Conservation (phyloP, 768 basidiomycete genomes). For the Lactifluus rugatus region DNA sequence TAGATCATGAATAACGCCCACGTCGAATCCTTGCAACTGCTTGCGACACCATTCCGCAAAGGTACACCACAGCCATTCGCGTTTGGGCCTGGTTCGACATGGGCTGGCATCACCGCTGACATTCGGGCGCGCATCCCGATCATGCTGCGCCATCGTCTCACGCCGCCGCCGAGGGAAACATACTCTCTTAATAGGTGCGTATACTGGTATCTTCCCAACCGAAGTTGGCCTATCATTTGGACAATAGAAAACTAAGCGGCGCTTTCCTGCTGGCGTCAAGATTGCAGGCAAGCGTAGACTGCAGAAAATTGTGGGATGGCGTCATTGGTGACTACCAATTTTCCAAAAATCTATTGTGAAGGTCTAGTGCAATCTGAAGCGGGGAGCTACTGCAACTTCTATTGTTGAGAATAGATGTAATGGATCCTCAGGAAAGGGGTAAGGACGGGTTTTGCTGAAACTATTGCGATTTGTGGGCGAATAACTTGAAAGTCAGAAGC, state of each 20-base stretch:
- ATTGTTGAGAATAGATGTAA: too few species aligned
- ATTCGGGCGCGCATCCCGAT: slow-evolving; percentile 79
- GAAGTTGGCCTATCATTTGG: not conserved
- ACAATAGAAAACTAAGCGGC: slow-evolving; percentile 65
- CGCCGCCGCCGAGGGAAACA: slow-evolving; percentile 89
- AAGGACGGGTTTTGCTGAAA: not conserved
- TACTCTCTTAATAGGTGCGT: slow-evolving; percentile 84
- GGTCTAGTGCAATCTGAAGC: not conserved
- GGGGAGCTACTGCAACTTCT: not conserved
- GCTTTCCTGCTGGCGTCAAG: slow-evolving; percentile 72
- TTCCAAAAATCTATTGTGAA: slow-evolving; percentile 14
- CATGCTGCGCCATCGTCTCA: slow-evolving; percentile 82
- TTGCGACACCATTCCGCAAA: slow-evolving; percentile 76
- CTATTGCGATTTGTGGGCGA: not conserved
- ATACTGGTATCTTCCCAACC: too few species aligned
- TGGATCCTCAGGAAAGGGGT: not conserved
- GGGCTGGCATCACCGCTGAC: slow-evolving; percentile 62
- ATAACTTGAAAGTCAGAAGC: slow-evolving; percentile 8
- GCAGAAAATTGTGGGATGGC: slow-evolving; percentile 65
- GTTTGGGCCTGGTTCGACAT: slow-evolving; percentile 59
- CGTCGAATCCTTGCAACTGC: slow-evolving; percentile 68
- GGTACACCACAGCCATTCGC: slow-evolving; percentile 59
- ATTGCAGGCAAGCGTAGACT: slow-evolving; percentile 64
- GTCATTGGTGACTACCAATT: slow-evolving; percentile 38
- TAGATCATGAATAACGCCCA: slow-evolving; percentile 86